Conservation (phyloP, 768 basidiomycete genomes). For the Clitopilus hobsonii region DNA sequence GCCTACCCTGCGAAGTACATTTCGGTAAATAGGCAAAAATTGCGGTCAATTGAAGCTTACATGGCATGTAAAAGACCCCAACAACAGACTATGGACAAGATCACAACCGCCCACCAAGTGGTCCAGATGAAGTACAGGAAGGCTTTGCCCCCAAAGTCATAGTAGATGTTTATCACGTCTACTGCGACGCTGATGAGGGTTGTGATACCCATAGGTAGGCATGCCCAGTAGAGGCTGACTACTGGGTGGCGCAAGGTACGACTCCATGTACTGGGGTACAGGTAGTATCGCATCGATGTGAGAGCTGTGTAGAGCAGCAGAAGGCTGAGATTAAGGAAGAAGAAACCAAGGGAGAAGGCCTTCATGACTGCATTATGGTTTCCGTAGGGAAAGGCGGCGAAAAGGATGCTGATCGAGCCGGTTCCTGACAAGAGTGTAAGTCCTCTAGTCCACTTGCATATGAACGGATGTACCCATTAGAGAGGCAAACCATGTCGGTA, state of each 20-base stretch:
- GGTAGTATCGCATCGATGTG: conserved; percentile 33
- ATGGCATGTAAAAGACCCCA: conserved; percentile 64
- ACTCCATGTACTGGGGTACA: conserved; percentile 38
- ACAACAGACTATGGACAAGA: conserved; percentile 48
- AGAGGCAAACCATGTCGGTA: conserved; percentile 38
- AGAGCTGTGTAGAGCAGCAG: conserved; percentile 38
- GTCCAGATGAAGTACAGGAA: conserved; percentile 53
- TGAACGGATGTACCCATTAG: conserved; percentile 33
- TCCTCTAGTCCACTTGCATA: neutral
- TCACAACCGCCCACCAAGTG: conserved; percentile 61
- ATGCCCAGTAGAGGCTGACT: conserved; percentile 42
- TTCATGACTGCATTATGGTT: conserved; percentile 33
- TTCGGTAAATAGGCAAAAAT: neutral
- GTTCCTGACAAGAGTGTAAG: conserved; percentile 27
- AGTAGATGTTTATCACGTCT: conserved; percentile 32
- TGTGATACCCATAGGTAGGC: conserved; percentile 45
- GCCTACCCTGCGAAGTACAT: conserved; percentile 37
- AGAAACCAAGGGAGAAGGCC: conserved; percentile 16
- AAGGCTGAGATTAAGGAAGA: conserved; percentile 35
- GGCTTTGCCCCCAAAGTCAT: conserved; percentile 39
- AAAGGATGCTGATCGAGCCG: conserved; percentile 50
- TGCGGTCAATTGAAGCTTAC: conserved; percentile 30
- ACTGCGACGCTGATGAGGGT: conserved; percentile 47
- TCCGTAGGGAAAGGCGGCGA: conserved; percentile 55
- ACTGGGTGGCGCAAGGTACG: conserved; percentile 44